A percentile compares a stretch with the other conserved stretches of the same genome.
These are phyloP conservation scores for Aspergillus sp. DNA, from an alignment of 2,329 filamentous ascomycete species.

Conservation along the genomic window DNA sequence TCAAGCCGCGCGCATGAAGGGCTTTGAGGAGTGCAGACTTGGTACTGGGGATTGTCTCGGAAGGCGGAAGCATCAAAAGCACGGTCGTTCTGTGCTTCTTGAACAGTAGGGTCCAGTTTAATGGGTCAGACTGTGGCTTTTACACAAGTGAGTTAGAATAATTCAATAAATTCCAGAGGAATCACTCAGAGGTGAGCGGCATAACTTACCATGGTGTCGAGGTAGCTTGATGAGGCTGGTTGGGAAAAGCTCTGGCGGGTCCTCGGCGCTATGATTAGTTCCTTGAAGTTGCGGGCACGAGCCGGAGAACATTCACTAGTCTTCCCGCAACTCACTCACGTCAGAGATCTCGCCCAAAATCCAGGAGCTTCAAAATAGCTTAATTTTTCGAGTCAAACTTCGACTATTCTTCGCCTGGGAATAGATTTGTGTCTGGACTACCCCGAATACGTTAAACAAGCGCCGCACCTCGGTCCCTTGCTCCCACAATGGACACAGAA, in stretches of 20 bases:
- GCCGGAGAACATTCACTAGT: background rate
- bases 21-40: constrained; percentile 59
- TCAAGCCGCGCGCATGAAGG: constrained; percentile 48
- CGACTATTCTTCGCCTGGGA: background rate
- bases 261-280: constrained; percentile 9
- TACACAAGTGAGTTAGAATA: background rate
- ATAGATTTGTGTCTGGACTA: background rate
- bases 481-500: constrained; percentile 14
- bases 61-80: constrained; percentile 64
- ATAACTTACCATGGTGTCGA: constrained; percentile 18
- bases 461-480: too few relatives aligned
- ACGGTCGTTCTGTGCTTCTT: constrained; percentile 72
- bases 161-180: background rate
- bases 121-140: constrained; percentile 38
- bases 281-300: background rate
- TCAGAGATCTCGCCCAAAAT: background rate
- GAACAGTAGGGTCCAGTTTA: constrained; percentile 66
- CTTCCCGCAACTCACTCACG: background rate
- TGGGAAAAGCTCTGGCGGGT: constrained; percentile 13
- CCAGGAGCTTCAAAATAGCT: background rate
- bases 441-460: background rate
- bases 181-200: background rate
- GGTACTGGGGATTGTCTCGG: constrained; percentile 57
- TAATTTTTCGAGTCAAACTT: background rate
- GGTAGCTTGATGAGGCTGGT: constrained; percentile 14